Conservation (phyloP, 2,329 filamentous ascomycete genomes). For the Thermochaetoides dissita region DNA sequence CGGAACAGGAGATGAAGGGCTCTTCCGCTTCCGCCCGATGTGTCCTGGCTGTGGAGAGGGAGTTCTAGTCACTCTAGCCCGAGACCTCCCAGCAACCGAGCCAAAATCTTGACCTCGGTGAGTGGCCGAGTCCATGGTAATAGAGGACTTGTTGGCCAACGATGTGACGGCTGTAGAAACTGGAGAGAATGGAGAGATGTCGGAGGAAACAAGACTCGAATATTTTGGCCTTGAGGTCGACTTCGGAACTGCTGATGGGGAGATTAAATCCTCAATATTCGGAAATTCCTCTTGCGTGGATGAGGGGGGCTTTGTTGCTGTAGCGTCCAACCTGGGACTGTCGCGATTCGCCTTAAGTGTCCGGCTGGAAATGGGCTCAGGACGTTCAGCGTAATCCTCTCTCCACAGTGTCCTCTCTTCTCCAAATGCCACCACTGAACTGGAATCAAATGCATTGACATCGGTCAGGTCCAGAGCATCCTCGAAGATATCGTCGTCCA, state of each 20-base stretch:
- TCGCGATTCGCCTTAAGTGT: constrained; percentile 8
- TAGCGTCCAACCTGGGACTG: no score
- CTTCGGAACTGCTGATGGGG: constrained; percentile 15
- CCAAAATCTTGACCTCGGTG: no score
- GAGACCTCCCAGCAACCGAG: no score
- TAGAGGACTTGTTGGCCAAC: neutral
- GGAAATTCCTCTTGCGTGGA: constrained; percentile 32
- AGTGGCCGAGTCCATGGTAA: no score
- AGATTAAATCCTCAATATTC: constrained; percentile 32
- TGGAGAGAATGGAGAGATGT: neutral
- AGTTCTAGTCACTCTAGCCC: no score
- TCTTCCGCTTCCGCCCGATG: constrained; percentile 10
- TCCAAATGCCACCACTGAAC: constrained; percentile 21
- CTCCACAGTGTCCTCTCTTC: constrained; percentile 29
- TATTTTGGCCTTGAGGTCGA: constrained; percentile 4
- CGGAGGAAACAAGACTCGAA: neutral
- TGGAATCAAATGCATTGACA: constrained; percentile 11
- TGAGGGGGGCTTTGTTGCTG: no score
- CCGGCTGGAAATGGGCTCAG: constrained; percentile 24
- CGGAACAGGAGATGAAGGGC: constrained; percentile 5
- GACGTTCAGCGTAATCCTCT: constrained; percentile 26
- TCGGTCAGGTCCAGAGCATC: constrained; percentile 14
- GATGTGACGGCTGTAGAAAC: neutral
- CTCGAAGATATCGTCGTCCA: constrained; percentile 15
- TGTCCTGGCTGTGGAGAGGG: no score